phyloP scores from a whole-genome alignment of 345 rosid species.

The Aethionema arabicum region DNA sequence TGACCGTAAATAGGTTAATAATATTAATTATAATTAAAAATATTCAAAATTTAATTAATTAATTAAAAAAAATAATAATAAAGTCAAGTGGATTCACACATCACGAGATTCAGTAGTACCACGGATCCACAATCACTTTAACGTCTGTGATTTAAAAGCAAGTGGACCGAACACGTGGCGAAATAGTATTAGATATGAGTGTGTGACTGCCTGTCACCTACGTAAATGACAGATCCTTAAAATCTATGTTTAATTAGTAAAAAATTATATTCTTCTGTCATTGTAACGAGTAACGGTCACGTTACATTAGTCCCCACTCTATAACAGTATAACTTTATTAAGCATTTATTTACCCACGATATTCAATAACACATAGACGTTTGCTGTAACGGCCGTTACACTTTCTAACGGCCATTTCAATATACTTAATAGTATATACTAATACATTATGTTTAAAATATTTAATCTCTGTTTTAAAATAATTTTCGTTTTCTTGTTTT shows the following conservation, averaged over 20 bases:
- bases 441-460: neutral
- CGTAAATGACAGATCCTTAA: slow-evolving; percentile 37
- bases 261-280: slow-evolving; percentile 22
- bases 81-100: slow-evolving; percentile 28
- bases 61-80: neutral
- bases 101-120: slow-evolving; percentile 40
- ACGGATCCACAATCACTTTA: slow-evolving; percentile 30
- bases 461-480: too few species aligned
- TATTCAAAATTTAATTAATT: too few species aligned
- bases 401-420: slow-evolving; percentile 1
- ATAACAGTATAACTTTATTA: slow-evolving; percentile 3
- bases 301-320: slow-evolving; percentile 26
- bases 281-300: slow-evolving; percentile 25
- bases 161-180: slow-evolving; percentile 26
- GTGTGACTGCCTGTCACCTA: slow-evolving; percentile 26
- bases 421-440: neutral
- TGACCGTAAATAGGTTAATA: neutral
- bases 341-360: slow-evolving; percentile 26
- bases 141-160: slow-evolving; percentile 28
- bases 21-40: too few species aligned
- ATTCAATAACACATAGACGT: slow-evolving; percentile 10
- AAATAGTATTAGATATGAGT: neutral
- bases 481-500: too few species aligned
- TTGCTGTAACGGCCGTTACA: slow-evolving; percentile 17
- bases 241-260: slow-evolving; percentile 7